These are phyloP conservation scores for Ceratobasidium sp. DNA, from an alignment of 1,284 basidiomycete species.

Conservation along the genomic window DNA sequence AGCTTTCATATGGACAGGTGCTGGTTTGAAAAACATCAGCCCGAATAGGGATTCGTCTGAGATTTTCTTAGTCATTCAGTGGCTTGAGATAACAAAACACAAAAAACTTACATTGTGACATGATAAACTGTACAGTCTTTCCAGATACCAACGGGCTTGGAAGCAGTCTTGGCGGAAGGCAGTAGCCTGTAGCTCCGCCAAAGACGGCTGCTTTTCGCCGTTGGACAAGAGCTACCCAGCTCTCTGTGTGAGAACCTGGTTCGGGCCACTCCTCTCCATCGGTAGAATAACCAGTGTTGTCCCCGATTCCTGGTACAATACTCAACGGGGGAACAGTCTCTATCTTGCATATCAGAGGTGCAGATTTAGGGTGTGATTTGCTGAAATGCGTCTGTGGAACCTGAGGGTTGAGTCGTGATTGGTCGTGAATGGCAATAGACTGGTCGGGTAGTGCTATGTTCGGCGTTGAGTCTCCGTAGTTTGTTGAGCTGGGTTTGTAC, in stretches of 20 bases:
- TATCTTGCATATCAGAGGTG: too few species aligned
- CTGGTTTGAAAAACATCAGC: slow-evolving; percentile 7
- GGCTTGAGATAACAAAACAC: neutral
- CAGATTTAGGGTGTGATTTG: too few species aligned
- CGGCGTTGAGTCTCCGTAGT: neutral
- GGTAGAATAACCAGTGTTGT: neutral
- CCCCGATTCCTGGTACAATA: neutral
- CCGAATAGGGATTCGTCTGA: slow-evolving; percentile 28
- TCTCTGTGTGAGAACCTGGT: neutral
- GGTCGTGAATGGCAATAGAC: neutral
- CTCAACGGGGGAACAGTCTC: neutral
- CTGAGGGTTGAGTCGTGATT: too few species aligned
- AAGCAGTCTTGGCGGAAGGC: neutral
- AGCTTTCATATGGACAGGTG: neutral
- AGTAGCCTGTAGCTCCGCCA: too few species aligned
- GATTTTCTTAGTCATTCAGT: neutral
- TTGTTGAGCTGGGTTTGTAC: neutral
- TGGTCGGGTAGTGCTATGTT: neutral
- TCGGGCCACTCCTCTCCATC: neutral
- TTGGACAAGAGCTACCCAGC: too few species aligned
- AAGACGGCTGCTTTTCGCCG: neutral
- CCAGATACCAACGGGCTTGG: neutral
- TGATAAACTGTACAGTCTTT: neutral
- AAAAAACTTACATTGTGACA: neutral
- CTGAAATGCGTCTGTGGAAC: too few species aligned